phyloP scores from a whole-genome alignment of 139 green algal species.

The Choricystis sp. region DNA sequence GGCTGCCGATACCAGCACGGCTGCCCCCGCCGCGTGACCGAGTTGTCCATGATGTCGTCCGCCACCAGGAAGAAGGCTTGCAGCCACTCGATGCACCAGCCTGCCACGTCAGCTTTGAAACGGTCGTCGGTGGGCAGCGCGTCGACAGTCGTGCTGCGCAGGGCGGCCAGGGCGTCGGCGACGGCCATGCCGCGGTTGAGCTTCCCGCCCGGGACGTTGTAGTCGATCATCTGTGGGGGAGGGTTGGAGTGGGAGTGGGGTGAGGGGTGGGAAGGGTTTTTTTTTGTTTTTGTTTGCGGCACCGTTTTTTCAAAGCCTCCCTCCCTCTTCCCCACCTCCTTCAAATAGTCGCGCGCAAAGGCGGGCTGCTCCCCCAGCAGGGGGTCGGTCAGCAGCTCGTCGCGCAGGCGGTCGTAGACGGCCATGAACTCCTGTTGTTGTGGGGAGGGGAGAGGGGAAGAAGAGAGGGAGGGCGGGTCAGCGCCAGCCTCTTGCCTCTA shows the following conservation, averaged over 20 bases:
- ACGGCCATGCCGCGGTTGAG: slow-evolving; percentile 95
- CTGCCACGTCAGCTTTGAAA: slow-evolving; percentile 61
- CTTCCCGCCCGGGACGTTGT: slow-evolving; percentile 92
- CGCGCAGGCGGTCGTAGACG: slow-evolving; percentile 46
- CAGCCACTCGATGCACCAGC: slow-evolving; percentile 97
- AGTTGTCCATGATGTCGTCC: slow-evolving; percentile 98
- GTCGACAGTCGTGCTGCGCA: slow-evolving; percentile 6
- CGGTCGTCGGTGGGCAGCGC: slow-evolving; percentile 39
- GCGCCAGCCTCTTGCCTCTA: too few species aligned
- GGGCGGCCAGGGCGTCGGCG: slow-evolving; percentile 49
- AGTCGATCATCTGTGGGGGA: slow-evolving; percentile 62
- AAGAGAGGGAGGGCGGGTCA: too few species aligned
- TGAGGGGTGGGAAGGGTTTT: not conserved
- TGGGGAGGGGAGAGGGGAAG: not conserved
- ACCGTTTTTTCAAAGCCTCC: not conserved
- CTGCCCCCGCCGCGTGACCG: slow-evolving; percentile 85
- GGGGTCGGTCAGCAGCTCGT: slow-evolving; percentile 50
- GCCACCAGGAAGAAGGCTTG: slow-evolving; percentile 97
- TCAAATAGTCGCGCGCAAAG: slow-evolving; percentile 42
- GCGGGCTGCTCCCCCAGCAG: slow-evolving; percentile 34
- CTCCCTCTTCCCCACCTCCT: slow-evolving; percentile 28
- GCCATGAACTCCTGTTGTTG: slow-evolving; percentile 41
- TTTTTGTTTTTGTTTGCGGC: not conserved
- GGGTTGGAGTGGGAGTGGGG: not conserved
- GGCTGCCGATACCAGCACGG: slow-evolving; percentile 84